Percentiles rank a stretch among this genome's conserved stretches.
phyloP scores from a whole-genome alignment of 805 yeast genomes.

The Starmera pachycereana region DNA sequence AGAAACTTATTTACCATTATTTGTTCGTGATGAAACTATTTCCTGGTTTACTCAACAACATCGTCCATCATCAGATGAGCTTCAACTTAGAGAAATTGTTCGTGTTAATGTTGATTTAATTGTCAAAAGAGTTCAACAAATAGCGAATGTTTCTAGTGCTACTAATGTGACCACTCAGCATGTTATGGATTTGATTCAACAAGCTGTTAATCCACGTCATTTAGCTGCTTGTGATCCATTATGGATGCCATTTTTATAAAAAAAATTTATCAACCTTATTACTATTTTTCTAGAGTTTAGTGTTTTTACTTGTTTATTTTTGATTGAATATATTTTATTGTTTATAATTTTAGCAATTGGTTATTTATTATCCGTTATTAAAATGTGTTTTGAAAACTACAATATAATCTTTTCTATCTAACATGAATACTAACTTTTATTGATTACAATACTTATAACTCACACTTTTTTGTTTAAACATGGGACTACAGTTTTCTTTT shows the following conservation, averaged over 20 bases:
- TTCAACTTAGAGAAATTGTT: slow-evolving; percentile 79
- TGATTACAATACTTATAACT: too few relatives aligned
- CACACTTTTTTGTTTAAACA: too few relatives aligned
- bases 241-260: slow-evolving; percentile 84
- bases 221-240: slow-evolving; percentile 84
- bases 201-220: slow-evolving; percentile 92
- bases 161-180: slow-evolving; percentile 74
- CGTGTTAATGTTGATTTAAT: slow-evolving; percentile 80
- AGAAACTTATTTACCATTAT: slow-evolving; percentile 84
- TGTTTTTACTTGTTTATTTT: background rate
- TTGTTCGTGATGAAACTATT: slow-evolving; percentile 90
- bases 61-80: slow-evolving; percentile 72
- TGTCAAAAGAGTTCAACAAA: slow-evolving; percentile 64
- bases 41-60: slow-evolving; percentile 91
- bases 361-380: too few relatives aligned
- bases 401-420: too few relatives aligned
- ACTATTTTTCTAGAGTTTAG: background rate
- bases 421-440: too few relatives aligned
- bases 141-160: slow-evolving; percentile 51
- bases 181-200: slow-evolving; percentile 80
- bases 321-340: background rate
- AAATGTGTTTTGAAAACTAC: too few relatives aligned
- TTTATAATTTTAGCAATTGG: background rate
- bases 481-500: too few relatives aligned
- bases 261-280: background rate